A percentile compares a stretch with the other conserved stretches of the same genome.
These are phyloP conservation scores for Coriolopsis trogii DNA, from an alignment of 1,284 basidiomycete genomes.

Conservation along the genomic window DNA sequence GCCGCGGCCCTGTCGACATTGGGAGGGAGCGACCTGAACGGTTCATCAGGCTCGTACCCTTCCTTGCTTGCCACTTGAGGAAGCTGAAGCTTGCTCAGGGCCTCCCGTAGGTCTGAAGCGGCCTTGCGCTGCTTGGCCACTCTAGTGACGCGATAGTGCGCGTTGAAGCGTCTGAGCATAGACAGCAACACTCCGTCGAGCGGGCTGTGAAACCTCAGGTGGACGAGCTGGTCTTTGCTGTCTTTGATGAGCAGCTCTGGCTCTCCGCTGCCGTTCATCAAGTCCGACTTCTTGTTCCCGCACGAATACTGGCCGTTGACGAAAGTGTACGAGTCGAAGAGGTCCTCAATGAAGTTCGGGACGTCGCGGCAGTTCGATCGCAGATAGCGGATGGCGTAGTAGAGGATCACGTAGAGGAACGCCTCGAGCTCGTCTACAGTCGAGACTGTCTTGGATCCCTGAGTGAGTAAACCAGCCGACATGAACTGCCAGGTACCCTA, in stretches of 20 bases:
- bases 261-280: too few species aligned
- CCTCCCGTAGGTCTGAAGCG: too few species aligned
- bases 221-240: not conserved
- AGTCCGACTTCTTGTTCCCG: not conserved
- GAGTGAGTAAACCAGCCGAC: not conserved
- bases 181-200: not conserved
- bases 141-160: not conserved
- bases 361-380: not conserved
- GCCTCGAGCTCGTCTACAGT: constrained; percentile 9
- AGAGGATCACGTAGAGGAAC: constrained; percentile 7
- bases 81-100: too few species aligned
- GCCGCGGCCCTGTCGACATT: too few species aligned
- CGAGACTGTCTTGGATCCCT: not conserved
- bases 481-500: constrained; percentile 10
- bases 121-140: too few species aligned
- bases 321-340: not conserved
- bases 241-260: too few species aligned
- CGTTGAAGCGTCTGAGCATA: not conserved
- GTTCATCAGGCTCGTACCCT: too few species aligned
- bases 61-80: too few species aligned
- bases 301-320: not conserved
- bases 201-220: not conserved
- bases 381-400: constrained; percentile 8
- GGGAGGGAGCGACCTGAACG: too few species aligned
- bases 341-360: not conserved